Conservation (phyloP, 2,329 filamentous ascomycete genomes). For the Thelonectria discophora region DNA sequence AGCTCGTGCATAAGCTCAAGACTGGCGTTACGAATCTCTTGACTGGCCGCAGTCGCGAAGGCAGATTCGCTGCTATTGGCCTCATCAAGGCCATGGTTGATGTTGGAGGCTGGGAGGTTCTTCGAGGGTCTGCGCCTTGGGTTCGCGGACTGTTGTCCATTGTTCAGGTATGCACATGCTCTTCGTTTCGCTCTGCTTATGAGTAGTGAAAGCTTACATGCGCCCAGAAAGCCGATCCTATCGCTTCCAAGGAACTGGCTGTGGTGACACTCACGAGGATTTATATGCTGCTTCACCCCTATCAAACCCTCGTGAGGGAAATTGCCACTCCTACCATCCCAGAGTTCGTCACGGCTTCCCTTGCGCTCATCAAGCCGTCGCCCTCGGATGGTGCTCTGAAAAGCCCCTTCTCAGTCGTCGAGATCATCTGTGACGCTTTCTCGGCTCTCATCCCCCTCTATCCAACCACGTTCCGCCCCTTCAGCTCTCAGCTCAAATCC, state of each 20-base stretch:
- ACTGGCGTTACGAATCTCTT: slow-evolving; percentile 80
- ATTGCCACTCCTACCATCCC: slow-evolving; percentile 86
- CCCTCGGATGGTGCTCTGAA: slow-evolving; percentile 40
- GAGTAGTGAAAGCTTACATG: slow-evolving; percentile 30
- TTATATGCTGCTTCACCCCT: slow-evolving; percentile 82
- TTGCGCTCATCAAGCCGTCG: slow-evolving; percentile 68
- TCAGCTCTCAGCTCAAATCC: slow-evolving; percentile 71
- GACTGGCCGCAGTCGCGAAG: slow-evolving; percentile 77
- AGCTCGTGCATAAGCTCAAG: slow-evolving; percentile 84
- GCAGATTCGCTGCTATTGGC: slow-evolving; percentile 79
- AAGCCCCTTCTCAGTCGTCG: slow-evolving; percentile 61
- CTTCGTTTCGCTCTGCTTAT: neutral
- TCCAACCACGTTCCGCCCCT: slow-evolving; percentile 83
- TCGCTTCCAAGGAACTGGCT: slow-evolving; percentile 77
- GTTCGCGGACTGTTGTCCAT: slow-evolving; percentile 78
- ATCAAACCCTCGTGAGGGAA: slow-evolving; percentile 84
- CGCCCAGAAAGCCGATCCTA: slow-evolving; percentile 76
- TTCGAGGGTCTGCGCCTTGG: slow-evolving; percentile 79
- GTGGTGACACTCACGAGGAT: slow-evolving; percentile 83
- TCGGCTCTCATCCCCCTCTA: slow-evolving; percentile 79
- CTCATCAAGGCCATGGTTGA: slow-evolving; percentile 85
- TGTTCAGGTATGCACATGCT: slow-evolving; percentile 65
- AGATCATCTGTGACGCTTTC: slow-evolving; percentile 77
- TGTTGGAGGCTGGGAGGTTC: slow-evolving; percentile 82
- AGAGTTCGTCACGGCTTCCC: slow-evolving; percentile 75